Conservation (phyloP, 202 grass and related monocot genomes). For the Dendrocalamus latiflorus region DNA sequence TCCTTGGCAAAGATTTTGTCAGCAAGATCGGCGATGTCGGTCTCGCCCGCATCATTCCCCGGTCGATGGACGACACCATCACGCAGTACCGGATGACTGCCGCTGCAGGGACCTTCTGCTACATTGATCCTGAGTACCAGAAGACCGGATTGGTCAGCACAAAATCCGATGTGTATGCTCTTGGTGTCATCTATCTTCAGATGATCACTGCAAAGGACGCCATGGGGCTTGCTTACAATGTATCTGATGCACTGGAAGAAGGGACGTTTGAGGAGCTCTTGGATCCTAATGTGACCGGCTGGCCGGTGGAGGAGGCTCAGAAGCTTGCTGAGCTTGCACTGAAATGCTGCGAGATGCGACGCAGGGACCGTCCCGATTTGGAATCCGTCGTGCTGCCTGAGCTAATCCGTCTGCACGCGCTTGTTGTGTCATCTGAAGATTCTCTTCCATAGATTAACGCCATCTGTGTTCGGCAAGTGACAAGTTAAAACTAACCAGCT, state of each 20-base stretch:
- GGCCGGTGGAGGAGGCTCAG: slow-evolving; percentile 54
- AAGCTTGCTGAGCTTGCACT: slow-evolving; percentile 57
- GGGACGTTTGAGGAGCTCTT: slow-evolving; percentile 50
- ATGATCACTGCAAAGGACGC: slow-evolving; percentile 57
- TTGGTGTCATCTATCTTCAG: slow-evolving; percentile 82
- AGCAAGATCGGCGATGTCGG: slow-evolving; percentile 79
- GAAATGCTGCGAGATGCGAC: slow-evolving; percentile 73
- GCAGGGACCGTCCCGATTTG: slow-evolving; percentile 63
- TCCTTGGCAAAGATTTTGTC: slow-evolving; percentile 35
- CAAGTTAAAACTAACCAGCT: no score
- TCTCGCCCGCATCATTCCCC: slow-evolving; percentile 66
- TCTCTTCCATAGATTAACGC: no score
- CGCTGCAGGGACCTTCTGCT: no score
- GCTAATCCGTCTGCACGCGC: no score
- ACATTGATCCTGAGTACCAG: no score
- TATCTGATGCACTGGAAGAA: slow-evolving; percentile 57
- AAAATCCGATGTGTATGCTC: no score
- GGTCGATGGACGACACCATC: slow-evolving; percentile 17
- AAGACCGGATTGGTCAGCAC: no score
- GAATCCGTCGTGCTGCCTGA: slow-evolving; percentile 59
- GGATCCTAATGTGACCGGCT: slow-evolving; percentile 51
- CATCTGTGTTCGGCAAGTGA: no score
- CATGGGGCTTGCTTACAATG: slow-evolving; percentile 73
- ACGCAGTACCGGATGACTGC: no score
- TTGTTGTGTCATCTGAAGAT: no score